phyloP scores from a whole-genome alignment of 495 filamentous ascomycete species.

The Aspergillus haitiensis region DNA sequence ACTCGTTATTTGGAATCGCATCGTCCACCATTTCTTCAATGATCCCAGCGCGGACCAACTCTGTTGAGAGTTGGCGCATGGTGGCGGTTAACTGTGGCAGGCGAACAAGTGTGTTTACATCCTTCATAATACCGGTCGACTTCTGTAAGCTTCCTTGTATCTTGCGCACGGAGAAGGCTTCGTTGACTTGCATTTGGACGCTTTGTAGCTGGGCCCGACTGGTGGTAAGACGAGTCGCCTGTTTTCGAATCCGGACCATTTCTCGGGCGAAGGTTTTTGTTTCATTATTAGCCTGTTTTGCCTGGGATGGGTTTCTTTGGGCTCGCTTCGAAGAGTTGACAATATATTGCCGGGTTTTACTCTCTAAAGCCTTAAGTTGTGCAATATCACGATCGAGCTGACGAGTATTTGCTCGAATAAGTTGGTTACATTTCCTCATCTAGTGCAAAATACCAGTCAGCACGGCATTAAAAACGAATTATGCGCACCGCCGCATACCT shows the following conservation, averaged over 20 bases:
- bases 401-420: constrained; percentile 88
- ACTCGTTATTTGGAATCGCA: constrained; percentile 67
- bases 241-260: constrained; percentile 78
- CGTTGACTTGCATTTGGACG: constrained; percentile 97
- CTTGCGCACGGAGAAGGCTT: constrained; percentile 93
- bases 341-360: constrained; percentile 84
- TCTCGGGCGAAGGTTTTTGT: constrained; percentile 85
- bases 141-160: constrained; percentile 91
- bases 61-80: constrained; percentile 84
- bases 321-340: constrained; percentile 74
- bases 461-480: background rate
- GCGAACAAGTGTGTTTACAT: constrained; percentile 83
- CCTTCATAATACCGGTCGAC: constrained; percentile 91
- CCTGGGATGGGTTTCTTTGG: constrained; percentile 70
- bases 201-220: constrained; percentile 88
- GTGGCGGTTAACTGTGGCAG: constrained; percentile 85
- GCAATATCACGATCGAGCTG: constrained; percentile 93
- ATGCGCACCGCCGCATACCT: constrained; percentile 54
- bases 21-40: constrained; percentile 98
- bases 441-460: constrained; percentile 34
- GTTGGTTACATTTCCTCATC: constrained; percentile 93
- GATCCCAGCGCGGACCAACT: constrained; percentile 90
- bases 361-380: constrained; percentile 70
- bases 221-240: constrained; percentile 70
- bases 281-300: constrained; percentile 72